Percentiles rank a stretch among this genome's conserved stretches.
Conservation (phyloP, 163 green algal species). For the Volvox carteri region DNA sequence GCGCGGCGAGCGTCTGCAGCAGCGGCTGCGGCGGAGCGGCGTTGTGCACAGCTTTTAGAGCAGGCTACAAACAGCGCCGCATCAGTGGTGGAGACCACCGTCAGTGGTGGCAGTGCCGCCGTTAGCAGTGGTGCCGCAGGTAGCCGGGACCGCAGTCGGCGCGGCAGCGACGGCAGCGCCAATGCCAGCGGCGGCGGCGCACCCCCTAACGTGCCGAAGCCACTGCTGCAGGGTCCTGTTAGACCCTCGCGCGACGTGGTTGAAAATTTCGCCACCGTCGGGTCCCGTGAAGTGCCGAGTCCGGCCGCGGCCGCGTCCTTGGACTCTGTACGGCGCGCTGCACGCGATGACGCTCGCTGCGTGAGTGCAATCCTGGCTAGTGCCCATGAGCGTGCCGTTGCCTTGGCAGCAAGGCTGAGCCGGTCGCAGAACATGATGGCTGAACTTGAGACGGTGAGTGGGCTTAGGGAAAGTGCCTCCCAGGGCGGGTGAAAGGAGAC, state of each 20-base stretch:
- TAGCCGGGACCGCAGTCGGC: not conserved
- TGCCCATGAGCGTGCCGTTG: slow-evolving; percentile 34
- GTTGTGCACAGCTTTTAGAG: slow-evolving; percentile 2
- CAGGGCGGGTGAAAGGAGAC: no score
- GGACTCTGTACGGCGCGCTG: slow-evolving; percentile 21
- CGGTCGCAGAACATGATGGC: slow-evolving; percentile 49
- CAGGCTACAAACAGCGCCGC: not conserved
- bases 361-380: slow-evolving; percentile 42
- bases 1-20: not conserved
- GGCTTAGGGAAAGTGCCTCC: no score
- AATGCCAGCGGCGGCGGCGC: slow-evolving; percentile 3
- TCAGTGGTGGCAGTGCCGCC: not conserved
- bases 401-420: slow-evolving; percentile 45
- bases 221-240: not conserved
- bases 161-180: slow-evolving; percentile 6
- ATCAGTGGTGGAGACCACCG: not conserved
- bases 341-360: slow-evolving; percentile 28
- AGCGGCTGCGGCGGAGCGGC: not conserved
- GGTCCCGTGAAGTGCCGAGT: not conserved
- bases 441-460: slow-evolving; percentile 45
- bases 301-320: not conserved
- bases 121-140: not conserved
- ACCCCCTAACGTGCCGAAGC: not conserved
- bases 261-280: not conserved
- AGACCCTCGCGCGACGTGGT: not conserved